Evolutionary conservation across 2,329 filamentous ascomycete genomes (phyloP), one percentile per base, ranked within the genome.

Genomic region (Cytospora chrysosperma): DNA sequence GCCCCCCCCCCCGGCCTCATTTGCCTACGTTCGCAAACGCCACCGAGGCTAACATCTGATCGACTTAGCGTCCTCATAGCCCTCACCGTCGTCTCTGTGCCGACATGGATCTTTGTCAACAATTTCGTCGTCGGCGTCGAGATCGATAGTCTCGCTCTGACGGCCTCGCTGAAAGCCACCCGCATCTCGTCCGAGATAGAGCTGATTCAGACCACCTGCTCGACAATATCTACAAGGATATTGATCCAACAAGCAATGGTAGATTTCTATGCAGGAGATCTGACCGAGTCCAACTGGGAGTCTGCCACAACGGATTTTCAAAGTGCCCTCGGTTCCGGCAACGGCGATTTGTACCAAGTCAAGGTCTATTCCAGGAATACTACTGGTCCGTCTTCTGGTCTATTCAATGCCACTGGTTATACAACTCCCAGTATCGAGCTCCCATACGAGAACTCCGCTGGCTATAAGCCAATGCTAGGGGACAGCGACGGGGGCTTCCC

Each of bases 161-260:
- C 92, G 1, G 93, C 93, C 8, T 93, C 90, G 3, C 86, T 97
- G 72, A 97, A 97, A 75, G 89, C 93, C 24, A 88, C 90, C 32
- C 89, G 94, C 72, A 83, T 97, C 67, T 82, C 89, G 7, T 89
- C 91, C 59, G 90, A 92, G 72, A 84, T 97, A 61, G 82, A 91
- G 58, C 83, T 97, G 58, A 86, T 96, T 68, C 86, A 93, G 76
- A 90, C 90, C 34, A 89, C 87, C 64, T 90, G 88, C 71, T 81
- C 83, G 61, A 88, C 89, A 61, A 88, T 95, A 52, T 81, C 88
- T 8, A 93, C 91, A 0, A 81, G 87, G 65, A 74, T 89, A 24
- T 72, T 89, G 26, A 75, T 89, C 21, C 87, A 89, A 69, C 63
- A 77, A 19, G 79, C 83, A 6, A 73, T 89, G 34, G 67, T 70